Evolutionary conservation across 2,329 filamentous ascomycete genomes (phyloP), one percentile per base, ranked within the genome.

Genomic region (Corynespora cassiicola): DNA sequence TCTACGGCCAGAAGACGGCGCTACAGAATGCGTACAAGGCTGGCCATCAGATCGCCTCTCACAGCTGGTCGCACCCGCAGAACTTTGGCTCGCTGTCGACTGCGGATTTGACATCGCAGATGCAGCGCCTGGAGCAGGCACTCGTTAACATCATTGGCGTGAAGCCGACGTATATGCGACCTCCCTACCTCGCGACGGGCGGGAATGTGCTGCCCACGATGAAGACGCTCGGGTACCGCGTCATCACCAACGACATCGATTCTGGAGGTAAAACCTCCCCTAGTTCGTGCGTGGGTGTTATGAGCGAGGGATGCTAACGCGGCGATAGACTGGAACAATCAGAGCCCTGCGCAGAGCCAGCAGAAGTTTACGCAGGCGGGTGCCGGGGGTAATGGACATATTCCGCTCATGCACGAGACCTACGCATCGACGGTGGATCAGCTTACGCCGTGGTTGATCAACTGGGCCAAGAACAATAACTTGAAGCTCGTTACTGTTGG

Each of bases 131-230:
- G 8, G 64, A 68, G 31, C 53, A 50, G n/a, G 64, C 64, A 2
- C 50, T 66, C 21, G 47, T 61, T 40, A 66, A 63, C 50, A 66
- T 68, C 40, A 65, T 66, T 35, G 63, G 64, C 39, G 52, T 56
- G 12, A 64, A 64, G 40, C 63, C 64, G 3, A 68, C 64, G 1
- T 68, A 68, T 50, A 66, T 66, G 64, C 63, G 64, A 0, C 63
- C 63, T 1, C 64, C 64, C 0, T 66, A 68, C 39, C 61, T 66
- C 29, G 61, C 61, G 9, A 65, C 63, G 0, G 54, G 58, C 30
- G 58, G 57, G 23, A 59, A 34, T 30, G 60, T 65, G n/a, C 50
- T 63, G 4, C 44, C 55, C 5, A 61, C 55, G 17, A 63, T 66
- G 61, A 54, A 56, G 36, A 64, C 45, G 4, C 47, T 68, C 6